Evolutionary conservation across 2,329 filamentous ascomycete species (phyloP), one percentile per base, ranked within the genome.

Genomic region (Rasamsonia emersonii): DNA sequence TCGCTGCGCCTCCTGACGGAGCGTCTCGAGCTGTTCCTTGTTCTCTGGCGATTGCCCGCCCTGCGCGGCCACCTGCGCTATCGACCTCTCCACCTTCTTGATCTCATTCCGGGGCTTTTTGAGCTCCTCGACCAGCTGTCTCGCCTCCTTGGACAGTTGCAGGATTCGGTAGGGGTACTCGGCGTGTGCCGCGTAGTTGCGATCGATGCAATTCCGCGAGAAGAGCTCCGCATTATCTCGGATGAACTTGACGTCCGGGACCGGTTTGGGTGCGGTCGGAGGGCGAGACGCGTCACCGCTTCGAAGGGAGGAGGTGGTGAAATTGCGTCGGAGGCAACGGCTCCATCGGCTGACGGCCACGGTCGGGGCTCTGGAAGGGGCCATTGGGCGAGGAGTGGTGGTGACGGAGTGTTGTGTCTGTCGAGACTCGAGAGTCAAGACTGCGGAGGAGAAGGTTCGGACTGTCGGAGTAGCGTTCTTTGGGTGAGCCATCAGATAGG

Each of bases 181-280:
- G 9, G 65, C 59, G 33, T 72, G 68, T 0, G 61, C 55, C 9
- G 56, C 68, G 62, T 95, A 95, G 57, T 95, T 95, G 45, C 91
- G 78, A 44, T 86, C 79, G 38, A 81, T 56, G 60, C 85, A 93
- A 52, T 93, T 96, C 44, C 80, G 69, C 46, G 82, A 73, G 66
- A 95, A 83, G 10, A 93, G 70, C 9, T 79, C 75, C 10, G 82
- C 76, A 59, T 93, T 83, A 51, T 86, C 74, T 36, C 88, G 86
- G 56, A 98, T 94, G 62, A 91, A 81, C 57, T 85, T 89, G 53
- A 93, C 72, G 63, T 95, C 82, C 44, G 93, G 72, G 28, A 73
- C 73, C 16, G 84, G 76, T 54, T 85, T 89, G 8, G 86, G 86
- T 9, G 84, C 86, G 32, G 73, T 79, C 2, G 81, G 68, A 4